Base-by-base conservation (phyloP, 2,329 filamentous ascomycete genomes). In the Paracamarosporium sp. region DNA sequence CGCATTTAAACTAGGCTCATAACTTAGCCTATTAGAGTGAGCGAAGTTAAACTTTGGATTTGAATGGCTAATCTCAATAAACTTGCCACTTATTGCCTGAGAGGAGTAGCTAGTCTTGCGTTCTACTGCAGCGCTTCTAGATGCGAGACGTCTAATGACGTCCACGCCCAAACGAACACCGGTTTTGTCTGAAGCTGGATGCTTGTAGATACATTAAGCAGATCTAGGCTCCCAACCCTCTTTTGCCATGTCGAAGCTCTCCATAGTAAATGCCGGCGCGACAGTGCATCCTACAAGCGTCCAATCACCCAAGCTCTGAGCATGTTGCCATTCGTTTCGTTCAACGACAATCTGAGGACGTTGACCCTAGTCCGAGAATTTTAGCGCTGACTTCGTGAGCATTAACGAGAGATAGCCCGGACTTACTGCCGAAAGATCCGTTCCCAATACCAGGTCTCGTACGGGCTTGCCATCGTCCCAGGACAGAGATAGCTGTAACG, bases 291-390 rank as follows among this genome's bases (percentile, higher is more conserved):
- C 82, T 1, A 84, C 81, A 15, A 85, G 71, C 4, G 82, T 83
- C 82, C 82, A 85, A 3, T 76, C 66, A 1, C 82, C 82, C 31
- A 74, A 57, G 43, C 80, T 82, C 54, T 67, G 70, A 1, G 81
- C 82, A 31, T 77, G 72, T 72, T 84, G 82, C 82, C 82, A 84
- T 55, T 78, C 75, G 13, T 68, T 60, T 50, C 71, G 75, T 6
- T 72, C 64, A 11, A 84, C 72, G 1, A 76, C 72, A 1, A 80
- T 69, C 70, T 84, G 82, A 12, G 82, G 82, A 28, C 65, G 60
- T 67, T 83, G 74, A 6, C 74, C 75, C 0, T 59, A 48, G 61
- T 80, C 17, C 17, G 12, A 33, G 43, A 31, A n/a, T 79, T n/a
- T 84, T 54, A 44, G 83, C 76, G 4, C 22, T 50, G 15, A 5